These are phyloP conservation scores for Xylariales sp. DNA, from an alignment of 2,329 filamentous ascomycete species.

Conservation along the genomic window DNA sequence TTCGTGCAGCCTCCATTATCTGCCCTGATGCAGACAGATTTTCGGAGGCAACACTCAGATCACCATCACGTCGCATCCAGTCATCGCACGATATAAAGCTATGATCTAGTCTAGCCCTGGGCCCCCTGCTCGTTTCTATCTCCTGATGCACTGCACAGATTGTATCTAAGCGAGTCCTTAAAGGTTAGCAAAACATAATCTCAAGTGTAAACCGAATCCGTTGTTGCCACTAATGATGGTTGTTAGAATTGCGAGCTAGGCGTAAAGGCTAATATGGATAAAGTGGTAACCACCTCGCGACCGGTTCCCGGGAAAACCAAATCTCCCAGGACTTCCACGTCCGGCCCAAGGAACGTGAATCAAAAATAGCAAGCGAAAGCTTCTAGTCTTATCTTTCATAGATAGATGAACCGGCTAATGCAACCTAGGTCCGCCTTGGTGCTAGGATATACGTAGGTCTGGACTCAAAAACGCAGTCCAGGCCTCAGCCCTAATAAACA, in stretches of 20 bases:
- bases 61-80: constrained; percentile 12
- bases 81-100: constrained; percentile 14
- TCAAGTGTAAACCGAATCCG: constrained; percentile 9
- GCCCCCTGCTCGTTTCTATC: constrained; percentile 7
- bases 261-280: constrained; percentile 41
- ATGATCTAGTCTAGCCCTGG: constrained; percentile 30
- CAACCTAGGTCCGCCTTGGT: constrained; percentile 29
- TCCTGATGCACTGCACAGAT: constrained; percentile 8
- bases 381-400: constrained; percentile 29
- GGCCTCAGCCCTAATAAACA: constrained; percentile 43
- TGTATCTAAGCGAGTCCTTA: constrained; percentile 13
- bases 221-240: constrained; percentile 7
- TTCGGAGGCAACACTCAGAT: constrained; percentile 25
- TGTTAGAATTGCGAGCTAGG: constrained; percentile 13
- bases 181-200: constrained; percentile 8
- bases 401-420: constrained; percentile 41
- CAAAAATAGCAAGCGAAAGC: constrained; percentile 39
- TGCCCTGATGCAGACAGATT: constrained; percentile 17
- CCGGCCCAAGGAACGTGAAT: constrained; percentile 34
- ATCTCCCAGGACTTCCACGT: constrained; percentile 20
- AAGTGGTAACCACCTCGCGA: constrained; percentile 28
- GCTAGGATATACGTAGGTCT: constrained; percentile 37
- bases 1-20: constrained; percentile 4
- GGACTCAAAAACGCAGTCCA: constrained; percentile 45
- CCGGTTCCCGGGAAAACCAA: constrained; percentile 35